A percentile compares a stretch with the other conserved stretches of the same genome.
Conservation (phyloP, 202 grass and related monocot genomes). For the Carex arenaria region DNA sequence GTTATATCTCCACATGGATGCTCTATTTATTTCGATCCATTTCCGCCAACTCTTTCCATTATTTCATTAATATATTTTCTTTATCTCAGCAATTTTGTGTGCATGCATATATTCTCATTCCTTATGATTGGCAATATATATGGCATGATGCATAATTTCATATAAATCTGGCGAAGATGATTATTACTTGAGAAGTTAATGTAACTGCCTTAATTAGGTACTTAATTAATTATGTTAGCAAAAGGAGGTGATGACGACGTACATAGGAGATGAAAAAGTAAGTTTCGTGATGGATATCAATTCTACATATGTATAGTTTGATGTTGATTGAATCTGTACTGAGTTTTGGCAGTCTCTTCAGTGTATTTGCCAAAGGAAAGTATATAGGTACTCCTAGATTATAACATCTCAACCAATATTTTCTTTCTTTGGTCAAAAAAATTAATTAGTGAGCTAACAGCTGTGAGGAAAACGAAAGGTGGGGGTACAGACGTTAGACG, state of each 20-base stretch:
- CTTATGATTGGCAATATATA: no score
- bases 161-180: no score
- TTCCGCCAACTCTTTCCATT: neutral
- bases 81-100: no score
- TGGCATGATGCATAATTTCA: no score
- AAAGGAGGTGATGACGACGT: neutral
- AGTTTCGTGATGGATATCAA: neutral
- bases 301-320: neutral
- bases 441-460: neutral
- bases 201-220: no score
- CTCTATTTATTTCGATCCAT: neutral
- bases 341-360: neutral
- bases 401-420: neutral
- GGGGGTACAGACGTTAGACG: no score
- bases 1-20: neutral
- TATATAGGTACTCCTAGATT: neutral
- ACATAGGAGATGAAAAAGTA: neutral
- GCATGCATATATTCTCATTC: no score
- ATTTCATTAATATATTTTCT: neutral
- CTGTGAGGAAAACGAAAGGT: neutral
- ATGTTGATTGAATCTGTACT: neutral
- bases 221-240: neutral
- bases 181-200: no score
- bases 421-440: neutral
- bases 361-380: neutral